Evolutionary conservation across 306 rosid species (phyloP), one percentile per base, ranked within the genome.

Genomic region (Cercis canadensis): DNA sequence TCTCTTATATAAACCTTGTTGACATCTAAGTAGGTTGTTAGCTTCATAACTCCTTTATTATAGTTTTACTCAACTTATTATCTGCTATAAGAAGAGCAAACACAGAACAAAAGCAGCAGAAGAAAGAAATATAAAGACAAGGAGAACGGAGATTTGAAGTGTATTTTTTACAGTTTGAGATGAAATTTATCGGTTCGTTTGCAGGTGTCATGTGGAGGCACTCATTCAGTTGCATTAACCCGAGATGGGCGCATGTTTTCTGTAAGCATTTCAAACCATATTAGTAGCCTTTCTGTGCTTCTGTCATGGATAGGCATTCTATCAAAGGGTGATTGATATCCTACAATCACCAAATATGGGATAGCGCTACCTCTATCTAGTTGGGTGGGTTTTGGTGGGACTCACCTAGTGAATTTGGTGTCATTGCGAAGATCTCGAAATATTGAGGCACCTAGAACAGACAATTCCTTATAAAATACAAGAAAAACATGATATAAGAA

Each of bases 121-220:
- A n/a, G n/a, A 17, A 9, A 17, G 14, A 65, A 21, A 15, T 16
- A 15, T 6, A 31, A 13, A 7, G 8, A 24, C 16, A 34, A 11
- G 16, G 21, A 36, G 44, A 21, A 59, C 29, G 10, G 5, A 5
- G 11, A 41, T 36, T 43, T 29, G n/a, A 12, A 46, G 41, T 24
- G 24, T 45, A 46, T 37, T 5, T 19, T 32, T 39, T 34, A 17
- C 62, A 17, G 77, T 62, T 51, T 62, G 34, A 69, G 58, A 49
- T 31, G 12, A 37, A 13, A 32, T 70, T 54, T 62, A 11, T 69
- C 65, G 68, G 15, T 71, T 67, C 65, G 13, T 72, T 56, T 29
- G 60, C 74, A 95, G 99, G 89, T 91, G 17, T 95, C 99, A 1
- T 95, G 99, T 69, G 99, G 99, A 63, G 99, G 99, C 73, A 95